Base-by-base conservation (phyloP, 1,284 basidiomycete genomes). In the Schizophyllum commune region DNA sequence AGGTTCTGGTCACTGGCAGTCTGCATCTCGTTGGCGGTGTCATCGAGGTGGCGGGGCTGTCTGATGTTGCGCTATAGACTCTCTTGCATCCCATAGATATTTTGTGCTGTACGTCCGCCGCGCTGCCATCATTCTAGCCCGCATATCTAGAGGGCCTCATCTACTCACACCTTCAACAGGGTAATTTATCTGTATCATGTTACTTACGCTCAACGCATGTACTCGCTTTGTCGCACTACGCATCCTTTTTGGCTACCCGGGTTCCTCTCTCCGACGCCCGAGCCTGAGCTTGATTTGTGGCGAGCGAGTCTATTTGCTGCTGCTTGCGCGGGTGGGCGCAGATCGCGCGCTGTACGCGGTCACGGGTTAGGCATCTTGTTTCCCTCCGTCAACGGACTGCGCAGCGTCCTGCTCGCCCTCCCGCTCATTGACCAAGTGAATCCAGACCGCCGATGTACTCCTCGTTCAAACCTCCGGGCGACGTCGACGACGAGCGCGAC, bases 21-120 rank as follows among this genome's bases (percentile, higher is more conserved):
- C 73, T 99, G 66, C 96, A 97, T 75, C 82, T 99, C 15, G 89
- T 99, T 5, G 97, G 97, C 21, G 97, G 97, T 1, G 80, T 96
- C 8, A 92, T 99, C 69, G 94, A 96, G 69, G 93, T 93, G 4
- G 91, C 93, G 7, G 87, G 84, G 21, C 73, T 98, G 62, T 83
- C 86, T 60, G 80, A 83, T 19, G 75, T 81, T 58, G 86, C 87
- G 11, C 74, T 91, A 59, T 78, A 70, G 66, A 64, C 55, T 2
- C 9, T 47, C 39, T 3, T 47, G 17, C 17, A 17, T 17, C 17
- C 9, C 9, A 4, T 13, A 17, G 39, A 11, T 47, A 17, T 47
- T 3, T 47, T 47, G 39, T 47, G 39, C 17, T 47, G 39, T 17
- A 47, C 27, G 27, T 27, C 27, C 27, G 27, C 27, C 27, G 27